Evolutionary conservation across 2,329 filamentous ascomycete genomes (phyloP).

Genomic region (Ophiocordyceps sinensis): DNA sequence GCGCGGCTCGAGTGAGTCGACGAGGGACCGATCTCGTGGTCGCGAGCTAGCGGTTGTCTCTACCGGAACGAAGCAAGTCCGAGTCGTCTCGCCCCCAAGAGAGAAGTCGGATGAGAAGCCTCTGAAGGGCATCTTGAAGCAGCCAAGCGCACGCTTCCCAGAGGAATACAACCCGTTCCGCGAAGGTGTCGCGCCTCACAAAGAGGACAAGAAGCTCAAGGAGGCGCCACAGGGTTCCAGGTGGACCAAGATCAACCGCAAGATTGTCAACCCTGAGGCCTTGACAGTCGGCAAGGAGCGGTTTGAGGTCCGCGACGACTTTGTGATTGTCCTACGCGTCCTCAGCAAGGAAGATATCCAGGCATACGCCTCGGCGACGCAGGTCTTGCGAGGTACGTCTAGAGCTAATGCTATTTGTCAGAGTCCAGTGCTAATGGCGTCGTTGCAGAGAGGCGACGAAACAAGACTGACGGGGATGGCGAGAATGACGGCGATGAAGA

Average conservation of each 20-base stretch:
- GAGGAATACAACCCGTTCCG: conserved; percentile 72
- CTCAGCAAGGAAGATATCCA: conserved; percentile 82
- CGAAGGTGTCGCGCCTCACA: conserved; percentile 87
- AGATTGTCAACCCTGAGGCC: conserved; percentile 79
- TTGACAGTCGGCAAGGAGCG: conserved; percentile 77
- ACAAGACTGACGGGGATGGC: conserved; percentile 16
- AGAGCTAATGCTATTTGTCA: not conserved
- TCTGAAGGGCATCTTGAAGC: conserved; percentile 74
- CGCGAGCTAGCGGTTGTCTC: conserved; percentile 22
- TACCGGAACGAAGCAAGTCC: conserved; percentile 33
- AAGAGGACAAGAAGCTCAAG: conserved; percentile 59
- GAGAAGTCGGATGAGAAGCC: conserved; percentile 51
- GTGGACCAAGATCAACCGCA: conserved; percentile 87
- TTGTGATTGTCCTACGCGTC: conserved; percentile 83
- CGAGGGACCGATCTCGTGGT: conserved; percentile 22
- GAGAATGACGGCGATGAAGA: conserved; percentile 16
- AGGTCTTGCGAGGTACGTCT: conserved; percentile 59
- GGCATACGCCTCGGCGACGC: conserved; percentile 67
- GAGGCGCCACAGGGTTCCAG: conserved; percentile 66
- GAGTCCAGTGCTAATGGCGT: not conserved
- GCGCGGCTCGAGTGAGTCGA: conserved; percentile 3
- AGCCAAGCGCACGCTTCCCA: conserved; percentile 69
- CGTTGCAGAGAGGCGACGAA: conserved; percentile 15
- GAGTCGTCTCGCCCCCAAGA: conserved; percentile 59
- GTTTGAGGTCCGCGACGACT: conserved; percentile 83